Conservation (phyloP, 306 rosid species). For the Rosa rugosa region DNA sequence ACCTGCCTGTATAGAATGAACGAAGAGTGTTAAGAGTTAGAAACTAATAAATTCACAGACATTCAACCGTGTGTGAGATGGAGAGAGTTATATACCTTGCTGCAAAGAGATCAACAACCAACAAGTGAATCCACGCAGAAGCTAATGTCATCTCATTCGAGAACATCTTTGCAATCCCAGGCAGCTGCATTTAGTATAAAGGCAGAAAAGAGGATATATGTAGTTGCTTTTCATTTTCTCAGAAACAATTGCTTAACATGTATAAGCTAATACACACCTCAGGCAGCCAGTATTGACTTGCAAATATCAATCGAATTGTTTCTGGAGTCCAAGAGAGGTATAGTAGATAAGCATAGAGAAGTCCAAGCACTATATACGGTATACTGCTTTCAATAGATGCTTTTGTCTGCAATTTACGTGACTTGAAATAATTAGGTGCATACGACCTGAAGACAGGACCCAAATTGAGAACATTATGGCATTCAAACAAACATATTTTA, state of each 20-base stretch:
- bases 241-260: constrained; percentile 17
- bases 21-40: background rate
- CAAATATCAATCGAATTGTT: constrained; percentile 60
- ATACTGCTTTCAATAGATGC: constrained; percentile 64
- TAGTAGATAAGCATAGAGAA: constrained; percentile 82
- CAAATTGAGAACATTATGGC: background rate
- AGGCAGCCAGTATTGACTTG: constrained; percentile 84
- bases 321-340: constrained; percentile 96
- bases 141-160: constrained; percentile 85
- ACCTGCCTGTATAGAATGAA: constrained; percentile 58
- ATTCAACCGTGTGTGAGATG: background rate
- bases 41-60: background rate
- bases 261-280: constrained; percentile 55
- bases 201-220: background rate
- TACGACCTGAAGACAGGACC: background rate
- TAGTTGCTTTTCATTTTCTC: background rate
- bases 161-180: constrained; percentile 83
- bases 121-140: constrained; percentile 96
- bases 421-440: constrained; percentile 25
- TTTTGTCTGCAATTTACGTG: constrained; percentile 61
- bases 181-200: constrained; percentile 51
- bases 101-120: constrained; percentile 90
- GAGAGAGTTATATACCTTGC: constrained; percentile 62
- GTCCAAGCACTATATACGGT: constrained; percentile 70
- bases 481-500: background rate